Conservation (phyloP, 495 filamentous ascomycete genomes). For the Neurospora africana region DNA sequence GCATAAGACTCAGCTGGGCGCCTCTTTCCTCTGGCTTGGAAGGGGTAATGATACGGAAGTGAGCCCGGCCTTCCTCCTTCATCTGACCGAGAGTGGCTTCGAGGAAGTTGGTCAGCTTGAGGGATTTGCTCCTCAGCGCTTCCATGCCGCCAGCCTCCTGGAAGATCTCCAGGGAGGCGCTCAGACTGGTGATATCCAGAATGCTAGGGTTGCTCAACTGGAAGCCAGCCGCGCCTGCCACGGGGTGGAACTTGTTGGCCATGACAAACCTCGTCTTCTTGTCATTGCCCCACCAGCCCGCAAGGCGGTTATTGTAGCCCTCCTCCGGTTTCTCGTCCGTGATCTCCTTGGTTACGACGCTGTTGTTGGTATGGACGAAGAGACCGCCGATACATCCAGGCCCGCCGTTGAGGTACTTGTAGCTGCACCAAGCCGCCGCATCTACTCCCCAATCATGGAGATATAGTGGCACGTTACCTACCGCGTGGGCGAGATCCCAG, state of each 20-base stretch:
- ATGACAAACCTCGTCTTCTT: slow-evolving; percentile 68
- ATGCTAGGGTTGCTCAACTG: slow-evolving; percentile 60
- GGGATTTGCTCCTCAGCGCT: slow-evolving; percentile 61
- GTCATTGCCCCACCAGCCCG: slow-evolving; percentile 88
- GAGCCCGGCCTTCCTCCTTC: slow-evolving; percentile 30
- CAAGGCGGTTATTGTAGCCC: slow-evolving; percentile 46
- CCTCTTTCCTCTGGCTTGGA: slow-evolving; percentile 59
- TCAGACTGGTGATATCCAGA: slow-evolving; percentile 57
- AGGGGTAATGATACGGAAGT: slow-evolving; percentile 77
- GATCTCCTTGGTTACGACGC: slow-evolving; percentile 35
- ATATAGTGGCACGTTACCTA: slow-evolving; percentile 73
- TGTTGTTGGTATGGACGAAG: slow-evolving; percentile 76
- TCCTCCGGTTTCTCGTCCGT: slow-evolving; percentile 25
- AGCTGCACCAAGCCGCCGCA: slow-evolving; percentile 93
- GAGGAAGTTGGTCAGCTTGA: slow-evolving; percentile 68
- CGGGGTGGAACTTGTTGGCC: slow-evolving; percentile 68
- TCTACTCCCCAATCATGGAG: slow-evolving; percentile 94
- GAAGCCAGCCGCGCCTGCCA: slow-evolving; percentile 56
- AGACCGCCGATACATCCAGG: slow-evolving; percentile 78
- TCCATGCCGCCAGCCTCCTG: slow-evolving; percentile 55
- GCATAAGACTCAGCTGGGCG: slow-evolving; percentile 73
- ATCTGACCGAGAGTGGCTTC: slow-evolving; percentile 52
- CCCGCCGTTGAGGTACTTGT: slow-evolving; percentile 93
- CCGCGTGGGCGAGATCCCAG: slow-evolving; percentile 95
- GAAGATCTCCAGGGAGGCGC: slow-evolving; percentile 73